Evolutionary conservation across 805 yeast species (phyloP), one percentile per base, ranked within the genome.

Genomic region (Wickerhamomyces pijperi): DNA sequence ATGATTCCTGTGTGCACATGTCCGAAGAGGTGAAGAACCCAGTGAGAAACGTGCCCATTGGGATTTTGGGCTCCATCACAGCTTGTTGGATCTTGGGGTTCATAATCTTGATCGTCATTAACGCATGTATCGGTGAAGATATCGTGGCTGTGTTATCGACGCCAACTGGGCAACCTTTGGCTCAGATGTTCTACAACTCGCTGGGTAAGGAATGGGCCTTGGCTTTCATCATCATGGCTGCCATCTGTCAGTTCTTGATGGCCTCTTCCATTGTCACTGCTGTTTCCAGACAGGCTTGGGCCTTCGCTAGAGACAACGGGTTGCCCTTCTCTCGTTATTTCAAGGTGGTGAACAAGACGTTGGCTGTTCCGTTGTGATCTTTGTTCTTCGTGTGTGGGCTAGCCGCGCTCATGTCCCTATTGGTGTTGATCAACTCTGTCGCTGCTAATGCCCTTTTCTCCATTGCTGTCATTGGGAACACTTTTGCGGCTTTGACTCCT

Each of bases 291-390:
- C 85, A 78, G 57, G 65, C 76, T 37, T 80, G 82, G 76, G 84
- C 86, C 2, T 78, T 78, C 57, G 78, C 84, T 16, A 71, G 88
- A 61, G 88, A 80, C 55, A 78, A 78, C 45, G 85, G 86, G 20
- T 65, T 81, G 42, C 87, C 88, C 8, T 63, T 78, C 48, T 67
- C 79, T 16, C 56, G 64, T 32, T 61, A 63, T 50, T 67, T 81
- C 42, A 74, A 77, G 48, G 70, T 64, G 34, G 83, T 82, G 34
- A 64, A 81, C 53, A 64, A 69, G 39, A 67, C 53, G 43, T 60
- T 71, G 23, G 64, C 69, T 14, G 82, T 77, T 21, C 90, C 92
- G 13, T 58, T 77, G 20, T 65, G 78, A 48, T 87, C 90, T 3
- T 73, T 78, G 35, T 51, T 67, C 19, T 58, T 58, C 35, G 62